These are phyloP conservation scores for Cladobotryum mycophilum DNA, from an alignment of 2,329 filamentous ascomycete species.

Conservation along the genomic window DNA sequence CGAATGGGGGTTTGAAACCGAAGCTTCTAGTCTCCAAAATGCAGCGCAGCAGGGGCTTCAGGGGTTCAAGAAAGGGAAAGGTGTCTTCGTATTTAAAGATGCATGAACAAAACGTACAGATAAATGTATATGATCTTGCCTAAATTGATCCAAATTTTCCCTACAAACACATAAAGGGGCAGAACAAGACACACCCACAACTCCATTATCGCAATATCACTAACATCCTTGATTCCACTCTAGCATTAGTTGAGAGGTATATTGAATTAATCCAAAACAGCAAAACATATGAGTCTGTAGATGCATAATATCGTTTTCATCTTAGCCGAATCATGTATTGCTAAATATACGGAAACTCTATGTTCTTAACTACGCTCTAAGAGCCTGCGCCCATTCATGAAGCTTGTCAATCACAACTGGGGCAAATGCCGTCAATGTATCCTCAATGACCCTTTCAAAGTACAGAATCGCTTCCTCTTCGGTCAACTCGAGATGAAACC, in stretches of 20 bases:
- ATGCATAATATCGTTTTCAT: too few species aligned
- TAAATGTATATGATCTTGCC: too few species aligned
- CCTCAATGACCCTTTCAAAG: constrained; percentile 84
- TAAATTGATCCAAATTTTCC: too few species aligned
- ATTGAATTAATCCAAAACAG: too few species aligned
- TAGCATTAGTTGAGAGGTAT: too few species aligned
- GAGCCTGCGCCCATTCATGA: constrained; percentile 89
- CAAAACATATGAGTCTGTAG: too few species aligned
- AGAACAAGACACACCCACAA: too few species aligned
- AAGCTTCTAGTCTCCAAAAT: constrained; percentile 58
- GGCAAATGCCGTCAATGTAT: constrained; percentile 82
- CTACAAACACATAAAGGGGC: too few species aligned
- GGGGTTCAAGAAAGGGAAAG: constrained; percentile 83
- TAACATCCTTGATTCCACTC: too few species aligned
- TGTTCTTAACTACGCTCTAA: constrained; percentile 55
- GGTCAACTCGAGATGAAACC: constrained; percentile 83
- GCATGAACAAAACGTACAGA: constrained; percentile 32
- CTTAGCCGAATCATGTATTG: too few species aligned
- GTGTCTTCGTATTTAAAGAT: constrained; percentile 74
- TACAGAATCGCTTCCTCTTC: constrained; percentile 89
- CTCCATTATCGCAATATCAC: too few species aligned
- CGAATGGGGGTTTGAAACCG: constrained; percentile 76
- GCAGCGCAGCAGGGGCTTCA: constrained; percentile 78
- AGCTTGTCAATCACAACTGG: constrained; percentile 92
- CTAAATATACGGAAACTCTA: neutral